Base-by-base conservation (phyloP, 257 asterid species). In the Haberlea rhodopensis region DNA sequence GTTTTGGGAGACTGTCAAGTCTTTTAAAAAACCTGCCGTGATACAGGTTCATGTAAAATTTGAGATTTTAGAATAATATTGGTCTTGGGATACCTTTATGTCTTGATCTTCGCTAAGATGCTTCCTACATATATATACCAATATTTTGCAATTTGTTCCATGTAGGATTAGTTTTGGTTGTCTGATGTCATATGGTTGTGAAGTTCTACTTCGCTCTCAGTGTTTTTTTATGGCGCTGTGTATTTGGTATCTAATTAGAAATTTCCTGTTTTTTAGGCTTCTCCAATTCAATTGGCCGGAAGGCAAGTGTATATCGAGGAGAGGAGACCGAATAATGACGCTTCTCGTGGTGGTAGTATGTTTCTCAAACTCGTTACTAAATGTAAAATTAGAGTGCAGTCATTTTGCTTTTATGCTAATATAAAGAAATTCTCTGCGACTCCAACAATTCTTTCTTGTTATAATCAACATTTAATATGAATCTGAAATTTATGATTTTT, bases 331-430 rank as follows among this genome's bases (percentile, higher is more conserved):
- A 71, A 34, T 64, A 63, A 60, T 62, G 66, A 63, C 29, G 46
- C 68, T 62, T 49, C 78, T 53, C 82, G 80, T 65, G 82, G 85
- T 61, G 83, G 77, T 32, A 73, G 83, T 81, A 78, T 29, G 84
- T 72, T 46, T 59, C 64, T 72, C 19, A 1, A 54, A 15, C 58
- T 26, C 8, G 52, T 29, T 0, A 4, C 49, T 4, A 13, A 15
- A 43, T 15, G 18, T 3, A 15, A 19, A 43, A 43, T 15, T 43
- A 43, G 19, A 43, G n/a, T n/a, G n/a, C n/a, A n/a, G n/a, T n/a
- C n/a, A n/a, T 13, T 37, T 43, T 43, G 3, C 46, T 2, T 37
- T 37, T 37, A 37, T 19, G 13, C 15, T 6, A 13, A 43, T 43
- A 15, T 15, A 15, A 43, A n/a, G n/a, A 40, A 11, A 13, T 43